Evolutionary conservation across 106 monocot genomes (phyloP).

Genomic region (Ottelia alismoides): DNA sequence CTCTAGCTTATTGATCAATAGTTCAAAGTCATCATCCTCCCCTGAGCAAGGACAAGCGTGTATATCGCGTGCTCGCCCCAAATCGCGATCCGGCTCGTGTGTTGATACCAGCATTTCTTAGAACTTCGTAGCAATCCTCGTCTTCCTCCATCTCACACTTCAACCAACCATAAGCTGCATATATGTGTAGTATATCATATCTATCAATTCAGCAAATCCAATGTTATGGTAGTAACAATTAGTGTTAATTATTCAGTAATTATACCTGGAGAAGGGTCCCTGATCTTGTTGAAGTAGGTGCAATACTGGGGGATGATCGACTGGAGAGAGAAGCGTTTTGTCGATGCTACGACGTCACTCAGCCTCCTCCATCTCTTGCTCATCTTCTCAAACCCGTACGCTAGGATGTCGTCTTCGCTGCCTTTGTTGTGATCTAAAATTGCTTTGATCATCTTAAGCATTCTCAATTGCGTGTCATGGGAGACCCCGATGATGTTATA

Average conservation of each 20-base stretch:
- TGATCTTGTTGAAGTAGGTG: slow-evolving; percentile 46
- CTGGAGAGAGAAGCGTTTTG: slow-evolving; percentile 64
- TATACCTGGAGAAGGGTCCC: slow-evolving; percentile 48
- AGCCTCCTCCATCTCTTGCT: slow-evolving; percentile 43
- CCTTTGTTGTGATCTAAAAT: slow-evolving; percentile 25
- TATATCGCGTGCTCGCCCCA: slow-evolving; percentile 19
- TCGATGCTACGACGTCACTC: slow-evolving; percentile 30
- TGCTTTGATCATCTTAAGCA: slow-evolving; percentile 44
- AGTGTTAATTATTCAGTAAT: background rate
- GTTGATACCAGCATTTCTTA: slow-evolving; percentile 41
- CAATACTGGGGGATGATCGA: slow-evolving; percentile 38
- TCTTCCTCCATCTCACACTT: slow-evolving; percentile 76
- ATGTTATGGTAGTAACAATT: background rate
- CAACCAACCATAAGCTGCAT: slow-evolving; percentile 77
- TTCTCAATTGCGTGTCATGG: slow-evolving; percentile 53
- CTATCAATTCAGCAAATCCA: no score
- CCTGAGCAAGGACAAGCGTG: slow-evolving; percentile 52
- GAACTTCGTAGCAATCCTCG: slow-evolving; percentile 35
- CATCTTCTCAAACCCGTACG: slow-evolving; percentile 28
- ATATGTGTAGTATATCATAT: background rate
- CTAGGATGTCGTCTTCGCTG: slow-evolving; percentile 42
- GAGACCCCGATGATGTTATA: slow-evolving; percentile 44
- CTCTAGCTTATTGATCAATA: slow-evolving; percentile 5
- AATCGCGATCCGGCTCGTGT: slow-evolving; percentile 15
- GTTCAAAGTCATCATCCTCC: slow-evolving; percentile 46